Base-by-base conservation (phyloP, 441 rosid genomes). In the Populus hybrid region DNA sequence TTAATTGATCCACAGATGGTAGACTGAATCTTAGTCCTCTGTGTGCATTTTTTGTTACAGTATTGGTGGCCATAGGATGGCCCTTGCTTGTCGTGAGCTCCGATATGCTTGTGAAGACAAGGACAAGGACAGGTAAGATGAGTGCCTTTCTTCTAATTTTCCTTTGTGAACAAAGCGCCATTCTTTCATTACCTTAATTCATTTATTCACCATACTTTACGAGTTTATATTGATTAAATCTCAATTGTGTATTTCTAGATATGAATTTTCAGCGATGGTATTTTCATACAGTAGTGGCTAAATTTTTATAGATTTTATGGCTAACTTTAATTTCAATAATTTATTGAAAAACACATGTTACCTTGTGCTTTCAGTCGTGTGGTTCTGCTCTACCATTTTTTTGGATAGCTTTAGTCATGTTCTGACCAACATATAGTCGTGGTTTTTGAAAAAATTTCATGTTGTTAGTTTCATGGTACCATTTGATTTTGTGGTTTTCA, bases 61-160 rank as follows among this genome's bases (percentile, higher is more conserved):
- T 38, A 75, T 88, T 38, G 91, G 91, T 5, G 86, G 84, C 14
- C 61, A 70, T 18, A 77, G 78, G 59, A 36, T 85, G 75, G 79
- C 81, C 8, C 67, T 24, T 3, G 86, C 85, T 59, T 79, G 82
- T 59, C 36, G 67, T 23, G 82, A 76, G 21, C 77, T 88, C 16
- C 76, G 72, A 21, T 18, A 1, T 59, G 84, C 80, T 7, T n/a
- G 40, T 38, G 76, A 76, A 16, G 69, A 73, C 28, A 57, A 12
- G 57, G 63, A 76, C 73, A 82, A 65, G 63, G 76, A 32, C 19
- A 79, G 86, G 89, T 86, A 79, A 26, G n/a, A 53, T 18, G 5
- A 69, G 30, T 61, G 34, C 64, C 23, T 1, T 67, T 38, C 23
- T 75, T 18, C 64, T 14, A 7, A 59, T 10, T n/a, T 7, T 50